Conservation (phyloP, 1,284 basidiomycete species). For the Ustilago tritici region DNA sequence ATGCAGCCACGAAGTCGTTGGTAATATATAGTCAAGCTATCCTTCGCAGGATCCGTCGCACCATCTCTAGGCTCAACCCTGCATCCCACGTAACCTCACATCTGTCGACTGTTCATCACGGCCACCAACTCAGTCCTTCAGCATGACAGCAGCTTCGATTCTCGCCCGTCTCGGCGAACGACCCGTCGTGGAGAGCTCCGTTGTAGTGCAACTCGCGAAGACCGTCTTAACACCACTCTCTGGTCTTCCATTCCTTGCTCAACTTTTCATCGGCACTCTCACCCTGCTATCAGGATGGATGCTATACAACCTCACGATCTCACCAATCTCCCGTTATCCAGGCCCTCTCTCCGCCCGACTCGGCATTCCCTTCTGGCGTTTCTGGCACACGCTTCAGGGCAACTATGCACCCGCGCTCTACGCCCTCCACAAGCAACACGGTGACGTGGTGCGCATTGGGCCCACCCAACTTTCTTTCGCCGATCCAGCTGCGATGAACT, state of each 20-base stretch:
- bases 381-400: slow-evolving; percentile 45
- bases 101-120: slow-evolving; percentile 19
- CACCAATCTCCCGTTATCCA: slow-evolving; percentile 49
- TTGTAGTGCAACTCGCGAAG: slow-evolving; percentile 25
- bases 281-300: slow-evolving; percentile 28
- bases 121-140: not conserved
- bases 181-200: slow-evolving; percentile 40
- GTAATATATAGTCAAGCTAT: too few species aligned
- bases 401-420: slow-evolving; percentile 50
- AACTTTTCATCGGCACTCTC: slow-evolving; percentile 16
- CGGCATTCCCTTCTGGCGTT: slow-evolving; percentile 55
- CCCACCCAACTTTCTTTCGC: slow-evolving; percentile 58
- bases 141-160: slow-evolving; percentile 20
- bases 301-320: slow-evolving; percentile 43
- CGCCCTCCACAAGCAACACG: slow-evolving; percentile 43
- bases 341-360: slow-evolving; percentile 49
- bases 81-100: not conserved
- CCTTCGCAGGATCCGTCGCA: too few species aligned
- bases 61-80: slow-evolving; percentile 17
- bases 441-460: slow-evolving; percentile 57
- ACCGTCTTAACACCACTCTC: slow-evolving; percentile 20
- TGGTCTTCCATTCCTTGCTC: slow-evolving; percentile 18
- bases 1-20: too few species aligned
- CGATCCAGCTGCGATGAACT: slow-evolving; percentile 48
- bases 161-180: slow-evolving; percentile 15